Evolutionary conservation across 2,329 filamentous ascomycete genomes (phyloP).

Genomic region (Thielaviopsis punctulata): DNA sequence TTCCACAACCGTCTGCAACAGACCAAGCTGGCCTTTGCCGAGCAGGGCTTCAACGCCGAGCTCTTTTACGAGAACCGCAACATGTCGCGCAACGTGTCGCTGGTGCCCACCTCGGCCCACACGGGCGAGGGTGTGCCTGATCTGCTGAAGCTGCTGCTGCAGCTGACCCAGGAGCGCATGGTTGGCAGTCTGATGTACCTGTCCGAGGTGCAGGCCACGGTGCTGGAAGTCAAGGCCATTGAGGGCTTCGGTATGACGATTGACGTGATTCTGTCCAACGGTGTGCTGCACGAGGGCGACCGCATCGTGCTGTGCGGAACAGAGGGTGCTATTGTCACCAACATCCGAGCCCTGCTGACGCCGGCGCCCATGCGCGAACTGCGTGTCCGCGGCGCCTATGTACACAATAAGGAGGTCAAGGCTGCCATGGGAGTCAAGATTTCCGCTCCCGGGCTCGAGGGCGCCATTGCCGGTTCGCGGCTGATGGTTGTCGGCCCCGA

Average conservation of each 20-base stretch:
- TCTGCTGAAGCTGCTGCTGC: constrained; percentile 88
- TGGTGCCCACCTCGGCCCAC: constrained; percentile 91
- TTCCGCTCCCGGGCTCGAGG: constrained; percentile 84
- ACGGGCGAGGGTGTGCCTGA: constrained; percentile 99
- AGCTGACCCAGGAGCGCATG: constrained; percentile 93
- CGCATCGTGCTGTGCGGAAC: constrained; percentile 88
- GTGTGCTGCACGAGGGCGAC: constrained; percentile 85
- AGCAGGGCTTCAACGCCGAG: constrained; percentile 96
- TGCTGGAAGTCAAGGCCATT: constrained; percentile 97
- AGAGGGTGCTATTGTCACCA: constrained; percentile 89
- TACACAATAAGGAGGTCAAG: constrained; percentile 99
- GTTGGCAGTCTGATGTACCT: constrained; percentile 95
- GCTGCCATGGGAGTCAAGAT: constrained; percentile 98
- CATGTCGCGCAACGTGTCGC: constrained; percentile 84
- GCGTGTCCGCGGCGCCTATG: constrained; percentile 87
- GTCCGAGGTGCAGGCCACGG: constrained; percentile 91
- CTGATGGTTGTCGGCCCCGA: constrained; percentile 86
- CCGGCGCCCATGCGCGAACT: constrained; percentile 86
- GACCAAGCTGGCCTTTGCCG: constrained; percentile 84
- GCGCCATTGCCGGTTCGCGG: constrained; percentile 89
- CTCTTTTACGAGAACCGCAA: constrained; percentile 97
- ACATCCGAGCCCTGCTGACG: constrained; percentile 84
- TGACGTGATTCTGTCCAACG: constrained; percentile 90
- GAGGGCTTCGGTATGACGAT: constrained; percentile 98
- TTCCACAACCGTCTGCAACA: constrained; percentile 79